Conservation (phyloP, 352 stramenopile genomes). For the Phytopythium mirpurense region DNA sequence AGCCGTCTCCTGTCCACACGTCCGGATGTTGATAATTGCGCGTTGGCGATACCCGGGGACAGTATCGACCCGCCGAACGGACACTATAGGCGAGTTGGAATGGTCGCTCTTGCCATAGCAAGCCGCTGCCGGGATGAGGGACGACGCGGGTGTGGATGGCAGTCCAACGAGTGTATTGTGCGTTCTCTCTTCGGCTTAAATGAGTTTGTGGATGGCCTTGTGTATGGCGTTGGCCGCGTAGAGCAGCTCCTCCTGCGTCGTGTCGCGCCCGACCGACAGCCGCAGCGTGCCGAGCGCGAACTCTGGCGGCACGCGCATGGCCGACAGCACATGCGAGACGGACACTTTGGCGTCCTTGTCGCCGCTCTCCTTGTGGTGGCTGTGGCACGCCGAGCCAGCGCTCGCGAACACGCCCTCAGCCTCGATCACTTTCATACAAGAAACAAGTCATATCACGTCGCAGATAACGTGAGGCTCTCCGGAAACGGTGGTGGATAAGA, state of each 20-base stretch:
- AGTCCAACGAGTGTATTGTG: not conserved
- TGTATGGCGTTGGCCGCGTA: constrained; percentile 80
- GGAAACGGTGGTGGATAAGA: too few relatives aligned
- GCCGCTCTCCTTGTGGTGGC: constrained; percentile 42
- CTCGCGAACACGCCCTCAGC: constrained; percentile 83
- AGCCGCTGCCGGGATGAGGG: too few relatives aligned
- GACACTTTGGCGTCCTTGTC: constrained; percentile 10
- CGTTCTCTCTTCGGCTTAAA: constrained; percentile 7
- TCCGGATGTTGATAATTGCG: too few relatives aligned
- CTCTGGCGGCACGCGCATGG: constrained; percentile 88
- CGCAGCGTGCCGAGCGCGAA: constrained; percentile 93
- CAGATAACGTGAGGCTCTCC: too few relatives aligned
- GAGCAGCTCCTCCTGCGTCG: constrained; percentile 85
- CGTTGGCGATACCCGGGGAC: too few relatives aligned
- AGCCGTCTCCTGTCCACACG: too few relatives aligned
- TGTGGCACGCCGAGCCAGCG: constrained; percentile 94
- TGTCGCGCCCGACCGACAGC: constrained; percentile 91
- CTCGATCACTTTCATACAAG: constrained; percentile 86
- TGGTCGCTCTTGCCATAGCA: too few relatives aligned
- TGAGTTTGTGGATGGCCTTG: constrained; percentile 34
- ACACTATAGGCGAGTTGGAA: too few relatives aligned
- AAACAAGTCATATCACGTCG: too few relatives aligned
- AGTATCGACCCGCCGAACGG: too few relatives aligned
- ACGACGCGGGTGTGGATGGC: too few relatives aligned
- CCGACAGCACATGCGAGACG: constrained; percentile 89